Base-by-base conservation (phyloP, 176 grass and related monocot species). In the Zoysia pacifica region DNA sequence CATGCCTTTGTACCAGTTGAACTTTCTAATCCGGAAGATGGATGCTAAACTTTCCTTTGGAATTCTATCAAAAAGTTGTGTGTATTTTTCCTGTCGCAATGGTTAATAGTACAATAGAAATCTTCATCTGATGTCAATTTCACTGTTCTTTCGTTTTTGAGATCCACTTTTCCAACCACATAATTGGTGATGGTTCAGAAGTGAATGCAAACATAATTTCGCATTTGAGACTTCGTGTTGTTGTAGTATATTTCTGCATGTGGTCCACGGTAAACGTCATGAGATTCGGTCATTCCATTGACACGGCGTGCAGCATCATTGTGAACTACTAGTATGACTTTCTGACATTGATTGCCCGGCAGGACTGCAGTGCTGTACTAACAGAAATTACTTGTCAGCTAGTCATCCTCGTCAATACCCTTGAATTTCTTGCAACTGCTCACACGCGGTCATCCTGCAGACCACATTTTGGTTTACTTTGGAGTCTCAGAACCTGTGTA, bases 21-120 rank as follows among this genome's bases (percentile, higher is more conserved):
- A 73, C 77, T 64, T 85, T 71, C 72, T 77, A 56, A 60, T 78
- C 67, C 3, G 13, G 72, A 82, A 80, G 66, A 67, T 65, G 78
- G 20, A 63, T 70, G 70, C 56, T 42, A n/a, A 70, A 18, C 40
- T 12, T 70, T 8, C 39, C 53, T 20, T 18, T 15, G 36, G 15
- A 35, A 46, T 66, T 85, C 46, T 60, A 9, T 76, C 20, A 37
- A 11, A 64, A 64, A 38, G 62, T 39, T 14, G 6, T 6, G 12
- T 20, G 12, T 20, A 3, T 66, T 65, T 12, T 10, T 6, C 81
- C 3, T 67, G 14, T n/a, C 44, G 14, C 5, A 47, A 54, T 36
- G n/a, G 46, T 48, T 63, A 49, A 39, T 62, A 36, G 59, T 74
- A 47, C 13, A 6, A 20, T 75, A 4, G 0, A 56, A 76, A 15